A percentile compares a stretch with the other conserved stretches of the same genome.
phyloP scores from a whole-genome alignment of 441 rosid species.

The Codiaeum variegatum region DNA sequence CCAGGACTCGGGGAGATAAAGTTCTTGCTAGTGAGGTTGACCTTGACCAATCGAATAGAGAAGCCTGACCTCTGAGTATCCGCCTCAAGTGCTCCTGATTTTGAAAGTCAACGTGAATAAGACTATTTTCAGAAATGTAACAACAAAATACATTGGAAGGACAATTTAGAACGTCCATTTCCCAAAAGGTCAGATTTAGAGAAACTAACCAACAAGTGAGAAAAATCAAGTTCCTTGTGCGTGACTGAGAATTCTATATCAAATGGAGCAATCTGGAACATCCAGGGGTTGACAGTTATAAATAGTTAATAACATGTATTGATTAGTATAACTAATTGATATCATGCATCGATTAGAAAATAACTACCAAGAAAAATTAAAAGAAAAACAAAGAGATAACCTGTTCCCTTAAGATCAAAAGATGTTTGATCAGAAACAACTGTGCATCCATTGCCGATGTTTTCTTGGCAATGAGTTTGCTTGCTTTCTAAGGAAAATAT shows the following conservation, averaged over 20 bases:
- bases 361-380: constrained; percentile 22
- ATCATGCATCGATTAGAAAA: constrained; percentile 5
- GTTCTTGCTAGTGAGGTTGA: constrained; percentile 94
- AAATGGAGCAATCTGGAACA: constrained; percentile 84
- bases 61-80: constrained; percentile 95
- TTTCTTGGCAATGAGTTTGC: constrained; percentile 74
- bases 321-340: constrained; percentile 7
- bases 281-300: constrained; percentile 20
- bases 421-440: constrained; percentile 91
- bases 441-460: constrained; percentile 85
- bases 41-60: constrained; percentile 93
- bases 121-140: background rate
- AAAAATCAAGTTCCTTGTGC: constrained; percentile 97
- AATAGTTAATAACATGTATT: constrained; percentile 1
- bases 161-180: background rate
- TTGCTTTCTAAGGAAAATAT: constrained; percentile 65
- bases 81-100: constrained; percentile 84
- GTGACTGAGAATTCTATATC: constrained; percentile 95
- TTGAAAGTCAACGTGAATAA: constrained; percentile 17
- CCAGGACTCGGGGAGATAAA: constrained; percentile 91
- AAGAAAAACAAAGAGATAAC: constrained; percentile 34
- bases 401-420: constrained; percentile 91
- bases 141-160: background rate
- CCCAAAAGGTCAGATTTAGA: constrained; percentile 16
- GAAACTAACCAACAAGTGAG: constrained; percentile 89